Percentiles rank a stretch among this genome's conserved stretches.
Evolutionary conservation across 768 basidiomycete species (phyloP).

Genomic region (Leccinum obscurum): DNA sequence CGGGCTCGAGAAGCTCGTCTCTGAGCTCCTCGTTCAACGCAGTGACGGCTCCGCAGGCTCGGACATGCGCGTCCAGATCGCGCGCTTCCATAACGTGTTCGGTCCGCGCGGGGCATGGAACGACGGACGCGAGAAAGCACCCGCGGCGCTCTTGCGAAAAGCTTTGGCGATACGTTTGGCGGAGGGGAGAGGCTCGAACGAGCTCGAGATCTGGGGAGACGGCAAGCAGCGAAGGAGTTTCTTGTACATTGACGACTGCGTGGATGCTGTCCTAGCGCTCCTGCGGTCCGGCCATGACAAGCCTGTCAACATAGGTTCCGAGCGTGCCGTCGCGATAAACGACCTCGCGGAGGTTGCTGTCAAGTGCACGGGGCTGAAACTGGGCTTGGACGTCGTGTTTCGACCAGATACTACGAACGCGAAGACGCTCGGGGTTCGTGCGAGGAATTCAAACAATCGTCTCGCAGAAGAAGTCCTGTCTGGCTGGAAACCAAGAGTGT

Average conservation of each 20-base stretch:
- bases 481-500: slow-evolving; percentile 43
- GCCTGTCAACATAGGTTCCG: slow-evolving; percentile 55
- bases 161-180: slow-evolving; percentile 36
- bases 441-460: slow-evolving; percentile 54
- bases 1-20: slow-evolving; percentile 56
- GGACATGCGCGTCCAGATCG: slow-evolving; percentile 43
- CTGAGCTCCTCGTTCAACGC: slow-evolving; percentile 46
- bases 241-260: slow-evolving; percentile 54
- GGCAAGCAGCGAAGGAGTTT: slow-evolving; percentile 56
- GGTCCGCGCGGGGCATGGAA: slow-evolving; percentile 55
- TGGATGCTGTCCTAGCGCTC: slow-evolving; percentile 48
- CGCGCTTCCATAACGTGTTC: slow-evolving; percentile 60
- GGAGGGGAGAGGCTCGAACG: slow-evolving; percentile 2
- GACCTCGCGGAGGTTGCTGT: slow-evolving; percentile 45
- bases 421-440: slow-evolving; percentile 47
- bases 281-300: slow-evolving; percentile 36
- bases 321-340: slow-evolving; percentile 41
- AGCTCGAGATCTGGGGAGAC: slow-evolving; percentile 58
- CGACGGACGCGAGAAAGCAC: slow-evolving; percentile 57
- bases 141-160: slow-evolving; percentile 57
- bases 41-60: slow-evolving; percentile 20
- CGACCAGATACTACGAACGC: slow-evolving; percentile 14
- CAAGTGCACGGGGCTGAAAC: slow-evolving; percentile 30
- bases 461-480: slow-evolving; percentile 30
- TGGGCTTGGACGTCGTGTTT: slow-evolving; percentile 28